Conservation (phyloP, 202 grass and related monocot species). For the Eragrostis tef region DNA sequence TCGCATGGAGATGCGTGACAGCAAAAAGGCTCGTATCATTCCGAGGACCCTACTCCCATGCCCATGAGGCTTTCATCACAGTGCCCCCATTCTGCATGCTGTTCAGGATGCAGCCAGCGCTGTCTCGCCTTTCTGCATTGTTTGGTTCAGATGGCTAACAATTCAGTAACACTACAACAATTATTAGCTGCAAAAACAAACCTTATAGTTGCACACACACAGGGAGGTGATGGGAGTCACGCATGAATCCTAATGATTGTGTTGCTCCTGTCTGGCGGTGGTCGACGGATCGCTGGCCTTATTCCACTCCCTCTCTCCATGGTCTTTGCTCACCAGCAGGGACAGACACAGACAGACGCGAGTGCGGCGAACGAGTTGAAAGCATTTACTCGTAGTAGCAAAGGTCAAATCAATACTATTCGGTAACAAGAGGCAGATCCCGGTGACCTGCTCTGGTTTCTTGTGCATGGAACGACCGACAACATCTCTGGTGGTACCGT, state of each 20-base stretch:
- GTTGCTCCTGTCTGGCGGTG: conserved; percentile 35
- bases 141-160: conserved; percentile 9
- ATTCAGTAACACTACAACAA: background rate
- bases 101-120: background rate
- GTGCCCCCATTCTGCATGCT: background rate
- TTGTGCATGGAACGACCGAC: too few species aligned
- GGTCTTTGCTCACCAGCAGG: conserved; percentile 15
- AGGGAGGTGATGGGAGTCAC: conserved; percentile 6
- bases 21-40: conserved; percentile 1
- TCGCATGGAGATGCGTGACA: background rate
- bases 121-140: conserved; percentile 18
- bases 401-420: background rate
- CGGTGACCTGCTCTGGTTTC: too few species aligned
- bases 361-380: conserved; percentile 26
- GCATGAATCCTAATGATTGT: conserved; percentile 41
- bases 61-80: background rate
- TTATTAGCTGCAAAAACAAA: background rate
- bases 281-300: conserved; percentile 23
- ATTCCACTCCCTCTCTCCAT: conserved; percentile 2
- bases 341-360: background rate
- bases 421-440: conserved; percentile 11
- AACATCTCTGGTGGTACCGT: too few species aligned
- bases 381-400: background rate
- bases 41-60: background rate
- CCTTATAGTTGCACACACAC: conserved; percentile 15